These are phyloP conservation scores for Brassica carinata DNA, from an alignment of 345 rosid species.

Conservation along the genomic window DNA sequence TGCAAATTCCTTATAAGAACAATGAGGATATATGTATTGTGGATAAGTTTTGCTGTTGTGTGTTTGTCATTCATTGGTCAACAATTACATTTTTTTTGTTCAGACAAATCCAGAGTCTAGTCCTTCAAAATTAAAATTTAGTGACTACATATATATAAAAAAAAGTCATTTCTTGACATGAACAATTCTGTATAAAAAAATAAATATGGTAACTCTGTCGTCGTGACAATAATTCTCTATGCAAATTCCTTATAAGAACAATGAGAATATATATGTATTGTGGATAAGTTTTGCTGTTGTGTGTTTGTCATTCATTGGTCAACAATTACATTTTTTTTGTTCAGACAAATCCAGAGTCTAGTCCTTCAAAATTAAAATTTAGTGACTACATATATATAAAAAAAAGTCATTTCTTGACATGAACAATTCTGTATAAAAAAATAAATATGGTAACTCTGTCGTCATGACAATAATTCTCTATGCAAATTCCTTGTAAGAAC, in stretches of 20 bases:
- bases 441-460: constrained; percentile 8
- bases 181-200: background rate
- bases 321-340: too few species aligned
- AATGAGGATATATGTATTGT: background rate
- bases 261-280: background rate
- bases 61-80: too few species aligned
- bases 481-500: constrained; percentile 28
- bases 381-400: background rate
- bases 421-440: background rate
- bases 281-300: too few species aligned
- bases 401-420: background rate
- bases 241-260: constrained; percentile 24
- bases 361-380: background rate
- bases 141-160: background rate
- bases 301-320: too few species aligned
- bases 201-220: constrained; percentile 8
- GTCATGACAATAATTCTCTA: constrained; percentile 30
- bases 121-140: background rate
- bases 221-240: constrained; percentile 32
- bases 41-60: too few species aligned
- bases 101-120: background rate
- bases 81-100: too few species aligned
- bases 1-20: constrained; percentile 25
- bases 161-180: background rate
- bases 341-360: background rate